Evolutionary conservation across 441 rosid species (phyloP).

Genomic region (Erodium texanum): DNA sequence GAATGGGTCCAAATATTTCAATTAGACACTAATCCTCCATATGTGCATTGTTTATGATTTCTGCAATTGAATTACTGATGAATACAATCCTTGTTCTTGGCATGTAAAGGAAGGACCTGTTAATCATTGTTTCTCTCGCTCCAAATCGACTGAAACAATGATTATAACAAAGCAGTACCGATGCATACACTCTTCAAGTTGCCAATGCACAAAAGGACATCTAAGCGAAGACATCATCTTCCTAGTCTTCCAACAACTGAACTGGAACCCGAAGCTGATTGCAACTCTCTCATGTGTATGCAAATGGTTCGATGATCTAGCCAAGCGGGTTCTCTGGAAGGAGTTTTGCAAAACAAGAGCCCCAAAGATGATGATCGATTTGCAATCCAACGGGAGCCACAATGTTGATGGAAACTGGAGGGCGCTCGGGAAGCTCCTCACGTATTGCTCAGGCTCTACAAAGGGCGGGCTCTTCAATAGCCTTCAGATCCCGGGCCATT

Average conservation of each 20-base stretch:
- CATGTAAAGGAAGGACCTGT: slow-evolving; percentile 10
- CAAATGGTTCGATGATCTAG: slow-evolving; percentile 97
- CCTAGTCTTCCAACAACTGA: slow-evolving; percentile 72
- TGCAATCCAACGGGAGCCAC: slow-evolving; percentile 84
- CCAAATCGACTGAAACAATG: slow-evolving; percentile 36
- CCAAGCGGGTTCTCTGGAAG: slow-evolving; percentile 89
- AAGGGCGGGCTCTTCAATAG: slow-evolving; percentile 63
- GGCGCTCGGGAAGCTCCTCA: slow-evolving; percentile 84
- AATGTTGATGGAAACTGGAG: slow-evolving; percentile 97
- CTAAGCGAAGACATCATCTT: slow-evolving; percentile 72
- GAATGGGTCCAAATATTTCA: neutral
- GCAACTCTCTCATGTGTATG: slow-evolving; percentile 74
- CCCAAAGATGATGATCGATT: slow-evolving; percentile 85
- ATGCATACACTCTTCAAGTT: slow-evolving; percentile 85
- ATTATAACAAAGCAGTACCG: slow-evolving; percentile 79
- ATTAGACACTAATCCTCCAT: neutral
- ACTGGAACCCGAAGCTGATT: slow-evolving; percentile 90
- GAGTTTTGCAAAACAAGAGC: slow-evolving; percentile 85
- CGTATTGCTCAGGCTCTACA: slow-evolving; percentile 80
- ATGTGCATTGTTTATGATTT: neutral
- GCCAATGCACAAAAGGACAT: slow-evolving; percentile 91
- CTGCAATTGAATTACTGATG: neutral
- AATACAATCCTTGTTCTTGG: slow-evolving; percentile 6
- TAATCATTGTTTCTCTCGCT: slow-evolving; percentile 13
- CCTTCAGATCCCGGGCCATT: slow-evolving; percentile 75